phyloP scores from a whole-genome alignment of 2,329 filamentous ascomycete species.

The Acephala macrosclerotiorum region DNA sequence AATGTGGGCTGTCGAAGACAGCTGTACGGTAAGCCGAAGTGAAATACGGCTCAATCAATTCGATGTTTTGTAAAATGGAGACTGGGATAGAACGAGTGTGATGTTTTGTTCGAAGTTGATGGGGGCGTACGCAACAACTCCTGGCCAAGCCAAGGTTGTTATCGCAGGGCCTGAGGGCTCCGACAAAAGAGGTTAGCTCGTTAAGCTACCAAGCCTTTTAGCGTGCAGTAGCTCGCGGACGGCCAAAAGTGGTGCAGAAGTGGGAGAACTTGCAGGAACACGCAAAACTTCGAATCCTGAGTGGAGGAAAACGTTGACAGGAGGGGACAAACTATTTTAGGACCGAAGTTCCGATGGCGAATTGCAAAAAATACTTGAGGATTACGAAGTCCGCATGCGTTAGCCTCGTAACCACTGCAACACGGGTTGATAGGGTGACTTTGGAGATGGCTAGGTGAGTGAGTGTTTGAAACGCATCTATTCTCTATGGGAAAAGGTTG shows the following conservation, averaged over 20 bases:
- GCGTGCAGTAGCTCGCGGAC: background rate
- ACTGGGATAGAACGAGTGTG: slow-evolving; percentile 23
- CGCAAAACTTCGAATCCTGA: background rate
- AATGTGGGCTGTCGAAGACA: slow-evolving; percentile 31
- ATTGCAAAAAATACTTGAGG: background rate
- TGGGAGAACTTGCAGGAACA: slow-evolving; percentile 6
- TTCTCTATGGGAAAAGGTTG: background rate
- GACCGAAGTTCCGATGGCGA: background rate
- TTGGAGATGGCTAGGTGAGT: too few species aligned
- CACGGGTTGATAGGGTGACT: background rate
- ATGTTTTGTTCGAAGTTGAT: slow-evolving; percentile 5
- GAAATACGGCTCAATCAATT: background rate
- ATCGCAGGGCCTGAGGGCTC: background rate
- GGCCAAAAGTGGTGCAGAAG: background rate
- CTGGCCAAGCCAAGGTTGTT: slow-evolving; percentile 4
- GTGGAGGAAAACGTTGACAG: slow-evolving; percentile 3
- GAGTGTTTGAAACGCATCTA: background rate
- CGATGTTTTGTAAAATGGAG: slow-evolving; percentile 4
- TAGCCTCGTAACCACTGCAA: slow-evolving; percentile 5
- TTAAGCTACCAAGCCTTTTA: background rate
- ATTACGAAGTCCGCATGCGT: slow-evolving; percentile 10
- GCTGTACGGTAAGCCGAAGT: background rate
- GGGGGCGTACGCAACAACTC: slow-evolving; percentile 11
- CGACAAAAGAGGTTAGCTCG: background rate
- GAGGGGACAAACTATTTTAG: slow-evolving; percentile 1